Conservation (phyloP, 768 basidiomycete genomes). For the Fibroporia radiculosa region DNA sequence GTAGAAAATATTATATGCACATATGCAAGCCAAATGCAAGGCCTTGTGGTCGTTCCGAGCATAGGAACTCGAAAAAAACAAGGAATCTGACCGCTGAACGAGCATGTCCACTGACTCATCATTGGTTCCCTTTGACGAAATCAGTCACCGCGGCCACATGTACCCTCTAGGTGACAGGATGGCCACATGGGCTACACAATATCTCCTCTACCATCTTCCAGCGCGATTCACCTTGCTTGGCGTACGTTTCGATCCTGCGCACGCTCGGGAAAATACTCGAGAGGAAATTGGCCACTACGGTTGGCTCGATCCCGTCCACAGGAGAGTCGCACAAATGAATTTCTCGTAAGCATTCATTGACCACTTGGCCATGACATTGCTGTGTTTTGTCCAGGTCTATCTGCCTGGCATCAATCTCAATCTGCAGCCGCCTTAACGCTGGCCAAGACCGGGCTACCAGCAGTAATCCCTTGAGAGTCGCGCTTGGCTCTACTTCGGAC, state of each 20-base stretch:
- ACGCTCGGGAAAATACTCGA: background rate
- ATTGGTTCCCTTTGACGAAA: too few relatives aligned
- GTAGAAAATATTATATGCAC: too few relatives aligned
- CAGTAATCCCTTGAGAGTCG: background rate
- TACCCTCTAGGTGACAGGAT: too few relatives aligned
- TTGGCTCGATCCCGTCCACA: background rate
- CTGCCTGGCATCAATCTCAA: background rate
- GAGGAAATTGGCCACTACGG: background rate
- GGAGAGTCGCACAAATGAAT: background rate
- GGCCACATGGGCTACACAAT: too few relatives aligned
- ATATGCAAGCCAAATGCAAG: too few relatives aligned
- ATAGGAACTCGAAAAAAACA: too few relatives aligned
- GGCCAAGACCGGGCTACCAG: background rate
- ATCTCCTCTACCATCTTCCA: too few relatives aligned
- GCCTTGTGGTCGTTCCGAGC: too few relatives aligned
- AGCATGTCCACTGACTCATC: too few relatives aligned
- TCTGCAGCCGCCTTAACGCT: background rate
- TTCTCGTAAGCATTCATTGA: background rate
- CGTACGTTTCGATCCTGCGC: background rate
- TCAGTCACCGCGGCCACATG: too few relatives aligned
- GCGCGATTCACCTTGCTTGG: background rate
- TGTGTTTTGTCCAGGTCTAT: background rate
- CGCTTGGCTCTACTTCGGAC: too few relatives aligned
- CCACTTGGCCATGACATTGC: background rate
- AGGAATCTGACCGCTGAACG: too few relatives aligned